Base-by-base conservation (phyloP, 257 asterid species). In the Gynochthodes officinalis region DNA sequence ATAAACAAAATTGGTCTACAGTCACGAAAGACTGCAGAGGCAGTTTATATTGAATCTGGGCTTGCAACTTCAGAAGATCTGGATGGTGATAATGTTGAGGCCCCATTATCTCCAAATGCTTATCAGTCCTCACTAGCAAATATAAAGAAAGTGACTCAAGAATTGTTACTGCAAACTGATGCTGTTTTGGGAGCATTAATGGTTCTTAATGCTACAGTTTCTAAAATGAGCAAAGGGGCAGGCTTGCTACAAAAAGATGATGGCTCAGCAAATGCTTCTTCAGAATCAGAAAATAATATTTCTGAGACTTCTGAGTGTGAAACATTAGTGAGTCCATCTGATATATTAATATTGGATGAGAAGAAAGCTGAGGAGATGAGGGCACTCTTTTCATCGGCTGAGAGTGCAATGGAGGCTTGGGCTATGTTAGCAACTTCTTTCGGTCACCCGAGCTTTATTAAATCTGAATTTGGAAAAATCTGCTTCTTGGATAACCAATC, bases 331-430 rank as follows among this genome's bases (percentile, higher is more conserved):
- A 55, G 75, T 55, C 76, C 81, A 74, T 75, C 81, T 32, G 85
- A 79, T 74, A 89, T 70, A 69, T 55, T 86, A 54, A 70, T 76
- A 55, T 77, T 95, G 85, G 89, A 78, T 75, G 98, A 89, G 82
- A 90, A 85, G 82, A 88, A 90, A 81, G 90, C 93, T 71, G 98
- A 92, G 81, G 98, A 95, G 82, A 95, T 95, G 99, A 90, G 85
- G 88, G 88, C 83, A 64, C 92, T 95, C 50, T 95, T 95, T 82
- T 88, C 92, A 39, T 92, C 90, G 19, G 99, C 98, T 50, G 99
- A 95, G 85, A 95, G 96, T 86, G 99, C 99, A 73, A 92, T 92
- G 98, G 99, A 95, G 81, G 99, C 99, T 64, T 92, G 99, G 99
- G 98, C 99, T 43, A 81, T 95, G 97, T 83, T 95, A 48, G 99